phyloP scores from a whole-genome alignment of 805 yeast genomes.

The Ogataea trehaloabstinens region DNA sequence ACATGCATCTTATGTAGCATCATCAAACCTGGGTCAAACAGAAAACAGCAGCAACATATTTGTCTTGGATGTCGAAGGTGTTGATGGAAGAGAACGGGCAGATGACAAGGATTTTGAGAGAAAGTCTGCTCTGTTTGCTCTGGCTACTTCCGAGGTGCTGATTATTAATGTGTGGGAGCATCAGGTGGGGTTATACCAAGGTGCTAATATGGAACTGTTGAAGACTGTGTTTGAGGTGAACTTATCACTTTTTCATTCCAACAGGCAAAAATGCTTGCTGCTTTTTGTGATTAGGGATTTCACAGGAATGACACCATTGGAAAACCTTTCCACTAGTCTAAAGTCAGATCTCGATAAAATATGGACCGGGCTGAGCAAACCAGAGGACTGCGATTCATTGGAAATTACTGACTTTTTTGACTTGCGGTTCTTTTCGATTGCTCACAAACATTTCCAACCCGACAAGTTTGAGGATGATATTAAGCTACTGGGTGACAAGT shows the following conservation, averaged over 20 bases:
- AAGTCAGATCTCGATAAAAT: constrained; percentile 67
- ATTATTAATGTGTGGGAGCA: constrained; percentile 96
- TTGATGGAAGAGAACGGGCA: constrained; percentile 96
- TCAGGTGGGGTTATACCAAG: constrained; percentile 95
- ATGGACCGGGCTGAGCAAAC: constrained; percentile 79
- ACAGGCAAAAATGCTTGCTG: constrained; percentile 55
- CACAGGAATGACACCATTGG: constrained; percentile 81
- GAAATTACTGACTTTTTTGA: constrained; percentile 78
- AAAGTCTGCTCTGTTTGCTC: constrained; percentile 91
- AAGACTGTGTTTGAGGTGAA: constrained; percentile 97
- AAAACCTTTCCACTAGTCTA: constrained; percentile 65
- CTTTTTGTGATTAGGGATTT: constrained; percentile 92
- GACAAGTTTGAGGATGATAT: constrained; percentile 67
- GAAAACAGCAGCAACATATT: constrained; percentile 42
- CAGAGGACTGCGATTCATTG: constrained; percentile 55
- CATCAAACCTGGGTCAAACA: constrained; percentile 11
- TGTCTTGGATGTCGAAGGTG: constrained; percentile 97
- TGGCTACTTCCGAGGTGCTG: constrained; percentile 85
- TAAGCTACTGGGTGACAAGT: constrained; percentile 58
- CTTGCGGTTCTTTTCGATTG: constrained; percentile 72
- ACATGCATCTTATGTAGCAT: constrained; percentile 44
- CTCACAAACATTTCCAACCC: constrained; percentile 82
- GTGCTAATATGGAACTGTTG: constrained; percentile 93
- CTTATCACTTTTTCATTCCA: constrained; percentile 73
- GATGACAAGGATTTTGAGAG: constrained; percentile 98